Evolutionary conservation across 148 eudicot species (phyloP).

Genomic region (Mesembryanthemum crystallinum): DNA sequence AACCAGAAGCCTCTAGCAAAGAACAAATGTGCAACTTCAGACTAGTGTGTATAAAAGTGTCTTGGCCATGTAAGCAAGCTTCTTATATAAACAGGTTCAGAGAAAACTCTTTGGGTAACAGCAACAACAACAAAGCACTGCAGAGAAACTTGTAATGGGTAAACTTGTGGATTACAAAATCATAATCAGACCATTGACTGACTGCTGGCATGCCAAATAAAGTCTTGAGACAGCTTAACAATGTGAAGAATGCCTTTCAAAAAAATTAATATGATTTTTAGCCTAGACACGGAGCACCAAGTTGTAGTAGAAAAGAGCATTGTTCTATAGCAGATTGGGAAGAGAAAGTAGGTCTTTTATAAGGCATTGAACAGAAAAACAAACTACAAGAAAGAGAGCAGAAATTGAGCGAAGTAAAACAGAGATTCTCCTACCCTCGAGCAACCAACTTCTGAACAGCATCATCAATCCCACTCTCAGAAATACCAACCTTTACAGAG

Average conservation of each 20-base stretch:
- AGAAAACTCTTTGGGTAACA: neutral
- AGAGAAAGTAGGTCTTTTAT: neutral
- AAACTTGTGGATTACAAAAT: neutral
- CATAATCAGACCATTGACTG: neutral
- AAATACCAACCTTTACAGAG: slow-evolving; percentile 76
- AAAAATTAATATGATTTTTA: too few relatives aligned
- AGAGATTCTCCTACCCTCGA: slow-evolving; percentile 65
- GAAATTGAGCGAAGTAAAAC: neutral
- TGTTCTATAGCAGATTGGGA: neutral
- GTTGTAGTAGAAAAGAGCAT: neutral
- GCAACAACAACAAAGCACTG: neutral
- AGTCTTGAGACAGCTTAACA: neutral
- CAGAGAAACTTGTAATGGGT: too few relatives aligned
- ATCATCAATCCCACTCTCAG: slow-evolving; percentile 93
- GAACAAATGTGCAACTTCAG: neutral
- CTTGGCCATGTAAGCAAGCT: slow-evolving; percentile 1
- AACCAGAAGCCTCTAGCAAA: neutral
- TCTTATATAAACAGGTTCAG: neutral
- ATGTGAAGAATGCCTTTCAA: too few relatives aligned
- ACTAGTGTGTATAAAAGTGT: neutral
- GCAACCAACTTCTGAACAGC: slow-evolving; percentile 92
- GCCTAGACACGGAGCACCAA: too few relatives aligned
- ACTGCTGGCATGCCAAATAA: neutral
- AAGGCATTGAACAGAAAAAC: neutral
- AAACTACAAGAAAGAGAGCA: slow-evolving; percentile 1